phyloP scores from a whole-genome alignment of 495 filamentous ascomycete genomes.

The Parachaetomium inaequale region DNA sequence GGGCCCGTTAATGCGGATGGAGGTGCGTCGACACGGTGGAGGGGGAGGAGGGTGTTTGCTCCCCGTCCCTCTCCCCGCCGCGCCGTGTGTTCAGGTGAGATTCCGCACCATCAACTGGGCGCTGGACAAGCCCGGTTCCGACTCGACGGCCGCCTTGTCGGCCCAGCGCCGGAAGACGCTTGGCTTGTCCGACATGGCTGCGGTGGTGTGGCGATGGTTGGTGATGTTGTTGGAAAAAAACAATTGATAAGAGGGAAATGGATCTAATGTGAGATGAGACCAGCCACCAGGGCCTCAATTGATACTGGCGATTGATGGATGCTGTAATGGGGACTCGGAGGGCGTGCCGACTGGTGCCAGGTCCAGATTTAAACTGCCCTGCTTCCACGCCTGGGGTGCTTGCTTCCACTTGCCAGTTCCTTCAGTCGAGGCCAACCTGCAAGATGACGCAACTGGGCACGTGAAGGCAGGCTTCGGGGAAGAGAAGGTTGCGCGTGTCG shows the following conservation, averaged over 20 bases:
- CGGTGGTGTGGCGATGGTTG: background rate
- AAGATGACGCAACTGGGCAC: background rate
- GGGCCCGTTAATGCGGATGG: background rate
- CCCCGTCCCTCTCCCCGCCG: background rate
- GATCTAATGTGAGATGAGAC: background rate
- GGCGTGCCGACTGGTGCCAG: background rate
- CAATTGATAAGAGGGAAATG: background rate
- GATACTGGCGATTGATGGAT: background rate
- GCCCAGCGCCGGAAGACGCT: slow-evolving; percentile 27
- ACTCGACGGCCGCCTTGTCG: slow-evolving; percentile 63
- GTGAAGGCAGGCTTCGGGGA: background rate
- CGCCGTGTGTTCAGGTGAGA: background rate
- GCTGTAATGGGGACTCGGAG: background rate
- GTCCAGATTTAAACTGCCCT: background rate
- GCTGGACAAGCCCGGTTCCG: slow-evolving; percentile 75
- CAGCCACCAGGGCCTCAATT: background rate
- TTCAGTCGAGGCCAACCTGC: background rate
- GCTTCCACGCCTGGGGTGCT: background rate
- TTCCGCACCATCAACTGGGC: slow-evolving; percentile 69
- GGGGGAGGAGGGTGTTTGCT: background rate
- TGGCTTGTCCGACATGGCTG: slow-evolving; percentile 17
- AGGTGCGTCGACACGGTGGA: background rate
- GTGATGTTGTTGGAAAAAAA: background rate
- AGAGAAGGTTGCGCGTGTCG: no score
- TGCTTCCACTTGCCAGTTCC: background rate